Evolutionary conservation across 257 asterid species (phyloP), one percentile per base, ranked within the genome.

Genomic region (Ocimum tenuiflorum): DNA sequence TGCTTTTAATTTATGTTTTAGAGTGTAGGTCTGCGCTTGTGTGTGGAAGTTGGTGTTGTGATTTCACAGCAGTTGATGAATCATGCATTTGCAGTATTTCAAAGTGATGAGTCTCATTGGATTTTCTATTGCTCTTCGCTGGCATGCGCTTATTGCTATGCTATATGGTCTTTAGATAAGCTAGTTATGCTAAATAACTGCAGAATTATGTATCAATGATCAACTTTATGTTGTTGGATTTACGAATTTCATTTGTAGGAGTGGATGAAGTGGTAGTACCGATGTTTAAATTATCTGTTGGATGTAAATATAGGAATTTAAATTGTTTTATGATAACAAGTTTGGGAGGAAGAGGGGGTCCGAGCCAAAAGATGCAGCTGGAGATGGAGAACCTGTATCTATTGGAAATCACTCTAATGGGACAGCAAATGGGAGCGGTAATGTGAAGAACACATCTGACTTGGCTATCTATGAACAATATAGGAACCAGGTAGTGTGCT

Each of bases 281-380:
- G 41, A 64, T 58, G 71, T 73, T 83, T 72, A 72, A 67, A 67
- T 79, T 58, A 65, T 75, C 70, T 70, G 60, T 63, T 73, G 73
- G 67, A 65, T 75, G 69, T 62, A 53, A 8, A 75, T 78, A 65
- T 80, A 92, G 95, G 94, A 91, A 76, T 91, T 91, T 80, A 85
- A 91, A 87, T 79, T 85, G 76, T 87, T 77, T 72, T 89, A 92
- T 81, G 98, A 91, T 71, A 73, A 80, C 23, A 87, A 92, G 91
- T 89, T 92, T 84, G 98, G 98, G 96, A 87, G 95, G 88, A 92
- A 88, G 88, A 89, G 66, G 72, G 73, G 60, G 65, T 67, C 65
- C 1, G 78, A 82, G 73, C 62, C 43, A 33, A 72, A 78, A 47
- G 85, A 77, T 74, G 75, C 11, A n/a, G 75, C 79, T 71, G 67